These are phyloP conservation scores for Paulinella micropora DNA, from an alignment of 78 protist genomes.

Conservation along the genomic window DNA sequence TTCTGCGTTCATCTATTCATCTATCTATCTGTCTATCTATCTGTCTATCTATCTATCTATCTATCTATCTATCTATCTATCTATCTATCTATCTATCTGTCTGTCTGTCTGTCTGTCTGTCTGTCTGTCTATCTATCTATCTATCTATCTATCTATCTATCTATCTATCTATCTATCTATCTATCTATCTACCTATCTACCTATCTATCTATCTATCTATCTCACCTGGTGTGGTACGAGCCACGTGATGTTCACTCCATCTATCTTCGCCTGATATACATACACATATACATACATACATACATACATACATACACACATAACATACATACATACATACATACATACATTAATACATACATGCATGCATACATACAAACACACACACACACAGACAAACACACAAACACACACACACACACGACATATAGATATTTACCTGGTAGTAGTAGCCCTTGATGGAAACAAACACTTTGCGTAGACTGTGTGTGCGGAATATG, in stretches of 20 bases:
- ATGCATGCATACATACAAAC: not conserved
- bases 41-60: too few species aligned
- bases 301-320: not conserved
- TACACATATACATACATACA: not conserved
- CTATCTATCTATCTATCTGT: too few species aligned
- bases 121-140: too few species aligned
- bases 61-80: too few species aligned
- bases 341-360: not conserved
- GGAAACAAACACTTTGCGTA: conserved; percentile 70
- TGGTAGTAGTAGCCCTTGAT: conserved; percentile 70
- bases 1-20: too few species aligned
- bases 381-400: not conserved
- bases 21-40: too few species aligned
- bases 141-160: conserved; percentile 23
- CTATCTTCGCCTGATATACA: conserved; percentile 55
- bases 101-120: too few species aligned
- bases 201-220: conserved; percentile 15
- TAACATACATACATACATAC: not conserved
- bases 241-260: conserved; percentile 76
- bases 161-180: not conserved
- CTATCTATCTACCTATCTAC: not conserved
- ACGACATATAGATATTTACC: not conserved
- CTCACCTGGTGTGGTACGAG: conserved; percentile 65
- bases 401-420: not conserved
- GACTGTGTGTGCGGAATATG: conserved; percentile 20